Conservation (phyloP, 2,329 filamentous ascomycete species). For the Sporothrix protearum region DNA sequence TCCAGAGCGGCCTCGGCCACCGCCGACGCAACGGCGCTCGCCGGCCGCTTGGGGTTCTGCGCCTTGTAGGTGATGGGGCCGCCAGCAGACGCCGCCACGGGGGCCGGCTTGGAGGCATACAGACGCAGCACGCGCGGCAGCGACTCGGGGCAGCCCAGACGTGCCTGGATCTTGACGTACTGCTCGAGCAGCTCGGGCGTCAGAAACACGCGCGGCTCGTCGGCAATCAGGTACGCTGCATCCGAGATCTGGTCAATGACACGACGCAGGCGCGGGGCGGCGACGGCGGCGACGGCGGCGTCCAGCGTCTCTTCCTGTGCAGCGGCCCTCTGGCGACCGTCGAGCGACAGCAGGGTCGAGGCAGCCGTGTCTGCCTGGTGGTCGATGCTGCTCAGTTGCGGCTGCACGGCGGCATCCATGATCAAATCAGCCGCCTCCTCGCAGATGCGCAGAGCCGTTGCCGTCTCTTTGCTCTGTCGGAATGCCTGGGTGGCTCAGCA, state of each 20-base stretch:
- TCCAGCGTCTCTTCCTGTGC: background rate
- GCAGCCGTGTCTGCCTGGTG: constrained; percentile 46
- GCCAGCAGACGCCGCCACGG: constrained; percentile 53
- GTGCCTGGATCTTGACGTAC: constrained; percentile 74
- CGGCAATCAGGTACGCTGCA: constrained; percentile 65
- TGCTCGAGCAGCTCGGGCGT: constrained; percentile 65
- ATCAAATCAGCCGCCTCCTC: constrained; percentile 42
- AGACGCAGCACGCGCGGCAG: constrained; percentile 77
- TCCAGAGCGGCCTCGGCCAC: constrained; percentile 72
- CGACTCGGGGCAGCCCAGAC: constrained; percentile 68
- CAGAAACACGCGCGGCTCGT: constrained; percentile 75
- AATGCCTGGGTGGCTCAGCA: constrained; percentile 45
- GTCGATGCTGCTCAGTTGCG: constrained; percentile 41
- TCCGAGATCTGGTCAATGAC: constrained; percentile 53
- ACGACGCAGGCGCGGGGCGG: constrained; percentile 36
- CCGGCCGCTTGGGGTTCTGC: constrained; percentile 64
- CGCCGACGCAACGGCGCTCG: constrained; percentile 67
- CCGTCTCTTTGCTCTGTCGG: constrained; percentile 44
- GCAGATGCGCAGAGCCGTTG: constrained; percentile 45
- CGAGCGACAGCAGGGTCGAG: constrained; percentile 52
- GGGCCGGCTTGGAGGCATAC: constrained; percentile 78
- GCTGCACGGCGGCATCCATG: constrained; percentile 39
- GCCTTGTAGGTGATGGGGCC: constrained; percentile 50
- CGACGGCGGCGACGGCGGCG: no score
- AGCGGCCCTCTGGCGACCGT: constrained; percentile 10